Evolutionary conservation across 1,284 basidiomycete species (phyloP).

Genomic region (Rhodotorula glutinis): DNA sequence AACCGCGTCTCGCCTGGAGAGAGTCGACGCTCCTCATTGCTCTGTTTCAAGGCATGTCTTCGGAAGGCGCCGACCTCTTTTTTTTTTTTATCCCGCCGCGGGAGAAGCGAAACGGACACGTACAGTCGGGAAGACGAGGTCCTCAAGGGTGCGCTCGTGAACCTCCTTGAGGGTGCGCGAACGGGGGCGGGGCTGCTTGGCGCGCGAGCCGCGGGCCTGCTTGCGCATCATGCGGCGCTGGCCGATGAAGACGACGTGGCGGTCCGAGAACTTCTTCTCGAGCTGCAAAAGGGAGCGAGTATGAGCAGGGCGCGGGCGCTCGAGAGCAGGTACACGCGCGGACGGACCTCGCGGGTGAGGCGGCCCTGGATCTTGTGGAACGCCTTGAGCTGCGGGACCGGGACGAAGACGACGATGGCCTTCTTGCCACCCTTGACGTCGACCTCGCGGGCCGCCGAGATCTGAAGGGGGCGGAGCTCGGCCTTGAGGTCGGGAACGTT

Average conservation of each 20-base stretch:
- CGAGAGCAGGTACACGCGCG: not conserved
- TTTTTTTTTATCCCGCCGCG: not conserved
- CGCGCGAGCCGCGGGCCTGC: slow-evolving; percentile 87
- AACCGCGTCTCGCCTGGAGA: not conserved
- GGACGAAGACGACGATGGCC: slow-evolving; percentile 98
- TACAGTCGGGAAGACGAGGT: slow-evolving; percentile 94
- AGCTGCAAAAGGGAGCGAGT: slow-evolving; percentile 64
- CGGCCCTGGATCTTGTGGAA: slow-evolving; percentile 98
- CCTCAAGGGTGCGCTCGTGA: slow-evolving; percentile 97
- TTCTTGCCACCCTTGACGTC: slow-evolving; percentile 99
- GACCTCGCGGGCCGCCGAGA: slow-evolving; percentile 96
- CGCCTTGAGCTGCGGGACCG: slow-evolving; percentile 95
- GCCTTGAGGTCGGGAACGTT: slow-evolving; percentile 96
- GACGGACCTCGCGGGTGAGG: slow-evolving; percentile 25
- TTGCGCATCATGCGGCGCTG: slow-evolving; percentile 98
- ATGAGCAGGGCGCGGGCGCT: not conserved
- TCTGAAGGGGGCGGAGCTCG: slow-evolving; percentile 92
- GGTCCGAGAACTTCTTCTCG: slow-evolving; percentile 99
- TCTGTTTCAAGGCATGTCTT: not conserved
- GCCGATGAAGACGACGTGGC: slow-evolving; percentile 97
- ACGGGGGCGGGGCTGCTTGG: slow-evolving; percentile 94
- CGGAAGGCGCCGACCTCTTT: not conserved
- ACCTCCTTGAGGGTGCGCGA: slow-evolving; percentile 95
- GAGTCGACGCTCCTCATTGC: not conserved
- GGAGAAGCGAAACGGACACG: slow-evolving; percentile 4